These are phyloP conservation scores for Scytalidium sp. DNA, from an alignment of 2,329 filamentous ascomycete genomes.

Conservation along the genomic window DNA sequence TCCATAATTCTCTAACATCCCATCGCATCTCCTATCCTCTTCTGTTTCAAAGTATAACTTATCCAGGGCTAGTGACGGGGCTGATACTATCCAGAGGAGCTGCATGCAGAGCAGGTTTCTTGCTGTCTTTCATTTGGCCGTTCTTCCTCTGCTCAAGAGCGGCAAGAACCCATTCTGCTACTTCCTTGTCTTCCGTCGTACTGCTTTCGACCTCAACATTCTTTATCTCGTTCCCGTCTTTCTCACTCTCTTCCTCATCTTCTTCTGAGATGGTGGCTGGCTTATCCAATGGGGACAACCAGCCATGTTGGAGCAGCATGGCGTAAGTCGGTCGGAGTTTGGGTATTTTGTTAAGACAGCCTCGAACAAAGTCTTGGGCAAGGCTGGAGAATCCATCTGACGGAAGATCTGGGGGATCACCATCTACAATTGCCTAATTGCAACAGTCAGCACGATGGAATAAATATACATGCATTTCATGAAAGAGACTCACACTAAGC, in stretches of 20 bases:
- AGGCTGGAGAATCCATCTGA: slow-evolving; percentile 72
- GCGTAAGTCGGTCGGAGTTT: slow-evolving; percentile 91
- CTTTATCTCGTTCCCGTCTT: slow-evolving; percentile 30
- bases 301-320: slow-evolving; percentile 84
- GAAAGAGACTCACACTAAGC: slow-evolving; percentile 70
- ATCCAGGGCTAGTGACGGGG: slow-evolving; percentile 30
- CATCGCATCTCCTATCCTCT: no score
- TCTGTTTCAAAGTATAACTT: no score
- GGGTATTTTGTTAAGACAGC: slow-evolving; percentile 90
- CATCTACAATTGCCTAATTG: slow-evolving; percentile 88
- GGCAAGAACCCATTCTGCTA: slow-evolving; percentile 77
- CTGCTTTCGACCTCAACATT: slow-evolving; percentile 13
- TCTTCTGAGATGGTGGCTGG: slow-evolving; percentile 72
- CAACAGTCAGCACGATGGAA: slow-evolving; percentile 1
- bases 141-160: slow-evolving; percentile 66
- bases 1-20: no score
- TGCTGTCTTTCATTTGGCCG: slow-evolving; percentile 49
- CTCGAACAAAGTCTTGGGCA: slow-evolving; percentile 82
- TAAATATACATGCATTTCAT: not conserved
- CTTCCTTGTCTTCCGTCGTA: slow-evolving; percentile 66
- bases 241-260: slow-evolving; percentile 53
- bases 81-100: slow-evolving; percentile 77
- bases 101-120: slow-evolving; percentile 81
- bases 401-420: slow-evolving; percentile 88
- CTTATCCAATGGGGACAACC: slow-evolving; percentile 74